Evolutionary conservation across 1,139 yeast species (phyloP).

Genomic region (Suhomyces anneliseae): DNA sequence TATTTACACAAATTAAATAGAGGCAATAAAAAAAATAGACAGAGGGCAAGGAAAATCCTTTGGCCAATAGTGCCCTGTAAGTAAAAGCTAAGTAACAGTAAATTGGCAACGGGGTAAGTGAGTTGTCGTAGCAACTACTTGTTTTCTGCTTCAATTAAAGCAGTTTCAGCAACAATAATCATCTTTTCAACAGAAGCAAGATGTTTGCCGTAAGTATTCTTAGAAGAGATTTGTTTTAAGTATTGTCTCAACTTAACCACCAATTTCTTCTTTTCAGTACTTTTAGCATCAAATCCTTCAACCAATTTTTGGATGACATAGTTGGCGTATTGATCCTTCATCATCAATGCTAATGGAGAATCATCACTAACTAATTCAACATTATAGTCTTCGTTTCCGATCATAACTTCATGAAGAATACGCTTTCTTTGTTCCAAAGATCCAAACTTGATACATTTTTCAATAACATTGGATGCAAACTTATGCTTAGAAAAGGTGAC

Average conservation of each 20-base stretch:
- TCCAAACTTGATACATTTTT: constrained; percentile 83
- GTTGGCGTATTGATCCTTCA: constrained; percentile 97
- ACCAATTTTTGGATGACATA: constrained; percentile 94
- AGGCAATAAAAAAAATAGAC: neutral
- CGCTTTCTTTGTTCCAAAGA: constrained; percentile 57
- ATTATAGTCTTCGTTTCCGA: constrained; percentile 44
- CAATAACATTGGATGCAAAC: constrained; percentile 97
- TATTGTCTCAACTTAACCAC: constrained; percentile 64
- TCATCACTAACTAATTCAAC: constrained; percentile 48
- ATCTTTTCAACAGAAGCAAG: constrained; percentile 84
- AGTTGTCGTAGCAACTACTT: constrained; percentile 1
- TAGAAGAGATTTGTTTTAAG: constrained; percentile 55
- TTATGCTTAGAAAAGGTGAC: constrained; percentile 89
- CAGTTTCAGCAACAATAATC: constrained; percentile 55
- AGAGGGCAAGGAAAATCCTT: too few species aligned
- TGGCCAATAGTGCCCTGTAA: too few species aligned
- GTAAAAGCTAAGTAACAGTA: too few species aligned
- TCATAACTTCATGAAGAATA: constrained; percentile 63
- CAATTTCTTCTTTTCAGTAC: constrained; percentile 61
- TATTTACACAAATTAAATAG: constrained; percentile 8
- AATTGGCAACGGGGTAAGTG: too few species aligned
- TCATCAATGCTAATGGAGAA: constrained; percentile 76
- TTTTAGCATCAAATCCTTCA: constrained; percentile 67
- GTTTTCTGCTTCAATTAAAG: constrained; percentile 42
- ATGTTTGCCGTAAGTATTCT: constrained; percentile 73